Evolutionary conservation across 352 stramenopile genomes (phyloP).

Genomic region (Thraustotheca clavata): DNA sequence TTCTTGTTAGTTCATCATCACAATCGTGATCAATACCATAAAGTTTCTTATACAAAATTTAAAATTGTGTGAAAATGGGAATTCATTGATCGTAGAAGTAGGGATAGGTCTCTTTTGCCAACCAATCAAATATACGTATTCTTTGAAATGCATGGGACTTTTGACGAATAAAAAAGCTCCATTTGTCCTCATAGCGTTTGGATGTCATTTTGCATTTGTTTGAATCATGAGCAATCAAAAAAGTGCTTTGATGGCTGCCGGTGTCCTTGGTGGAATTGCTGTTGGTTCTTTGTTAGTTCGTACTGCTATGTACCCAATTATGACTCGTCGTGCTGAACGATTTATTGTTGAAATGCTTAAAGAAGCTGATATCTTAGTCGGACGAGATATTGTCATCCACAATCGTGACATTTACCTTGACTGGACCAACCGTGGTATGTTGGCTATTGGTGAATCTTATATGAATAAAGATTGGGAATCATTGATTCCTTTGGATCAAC

Average conservation of each 20-base stretch:
- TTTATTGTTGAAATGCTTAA: constrained; percentile 79
- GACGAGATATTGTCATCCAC: constrained; percentile 72
- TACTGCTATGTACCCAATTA: constrained; percentile 53
- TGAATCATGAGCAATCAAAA: constrained; percentile 14
- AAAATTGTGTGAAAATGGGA: too few relatives aligned
- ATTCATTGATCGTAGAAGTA: too few relatives aligned
- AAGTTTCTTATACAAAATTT: too few relatives aligned
- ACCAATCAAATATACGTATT: neutral
- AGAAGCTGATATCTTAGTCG: constrained; percentile 71
- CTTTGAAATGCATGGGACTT: neutral
- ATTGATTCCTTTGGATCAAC: constrained; percentile 64
- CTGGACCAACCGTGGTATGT: constrained; percentile 77
- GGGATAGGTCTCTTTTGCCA: neutral
- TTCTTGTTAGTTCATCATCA: too few relatives aligned
- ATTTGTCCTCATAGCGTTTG: neutral
- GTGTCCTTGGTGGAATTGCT: constrained; percentile 47
- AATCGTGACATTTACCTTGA: constrained; percentile 80
- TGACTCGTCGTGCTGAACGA: constrained; percentile 50
- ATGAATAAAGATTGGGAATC: constrained; percentile 84
- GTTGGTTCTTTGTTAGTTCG: constrained; percentile 63
- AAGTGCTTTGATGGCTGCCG: constrained; percentile 58
- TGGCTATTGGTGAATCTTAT: constrained; percentile 82
- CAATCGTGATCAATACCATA: too few relatives aligned
- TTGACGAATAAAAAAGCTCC: neutral
- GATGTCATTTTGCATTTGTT: constrained; percentile 7